Evolutionary conservation across 2,329 filamentous ascomycete genomes (phyloP).

Genomic region (Botryotinia globosa): DNA sequence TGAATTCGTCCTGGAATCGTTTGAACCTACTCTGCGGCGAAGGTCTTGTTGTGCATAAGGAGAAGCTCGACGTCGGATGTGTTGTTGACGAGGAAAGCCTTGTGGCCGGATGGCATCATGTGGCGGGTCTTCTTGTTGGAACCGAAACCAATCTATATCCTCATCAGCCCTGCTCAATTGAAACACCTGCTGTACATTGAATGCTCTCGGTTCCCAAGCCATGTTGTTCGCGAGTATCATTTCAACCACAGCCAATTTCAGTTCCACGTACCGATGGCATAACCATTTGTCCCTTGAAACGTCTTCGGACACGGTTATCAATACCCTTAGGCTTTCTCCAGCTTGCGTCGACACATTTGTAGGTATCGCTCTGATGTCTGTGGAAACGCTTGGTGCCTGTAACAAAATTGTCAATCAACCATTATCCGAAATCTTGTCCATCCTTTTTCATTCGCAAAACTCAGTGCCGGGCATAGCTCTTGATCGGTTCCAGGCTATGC

Average conservation of each 20-base stretch:
- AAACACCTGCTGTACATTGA: constrained; percentile 8
- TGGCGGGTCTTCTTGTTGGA: constrained; percentile 99
- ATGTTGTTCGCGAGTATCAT: not conserved
- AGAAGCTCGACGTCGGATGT: constrained; percentile 92
- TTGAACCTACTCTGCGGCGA: constrained; percentile 85
- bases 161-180: constrained; percentile 30
- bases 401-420: constrained; percentile 32
- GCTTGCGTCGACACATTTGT: constrained; percentile 83
- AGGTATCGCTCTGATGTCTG: constrained; percentile 96
- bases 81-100: constrained; percentile 99
- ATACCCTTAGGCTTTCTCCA: constrained; percentile 99
- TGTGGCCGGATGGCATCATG: constrained; percentile 99
- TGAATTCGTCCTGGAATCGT: not conserved
- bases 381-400: constrained; percentile 90
- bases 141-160: constrained; percentile 85
- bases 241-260: not conserved
- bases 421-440: not conserved
- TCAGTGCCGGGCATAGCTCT: not conserved
- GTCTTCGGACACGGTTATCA: constrained; percentile 94
- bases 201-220: constrained; percentile 12
- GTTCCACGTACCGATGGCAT: constrained; percentile 92
- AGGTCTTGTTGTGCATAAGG: constrained; percentile 99
- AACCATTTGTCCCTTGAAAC: constrained; percentile 90
- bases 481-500: not conserved
- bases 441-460: not conserved